Base-by-base conservation (phyloP, 2,329 filamentous ascomycete species). In the Xylariaceae sp. region DNA sequence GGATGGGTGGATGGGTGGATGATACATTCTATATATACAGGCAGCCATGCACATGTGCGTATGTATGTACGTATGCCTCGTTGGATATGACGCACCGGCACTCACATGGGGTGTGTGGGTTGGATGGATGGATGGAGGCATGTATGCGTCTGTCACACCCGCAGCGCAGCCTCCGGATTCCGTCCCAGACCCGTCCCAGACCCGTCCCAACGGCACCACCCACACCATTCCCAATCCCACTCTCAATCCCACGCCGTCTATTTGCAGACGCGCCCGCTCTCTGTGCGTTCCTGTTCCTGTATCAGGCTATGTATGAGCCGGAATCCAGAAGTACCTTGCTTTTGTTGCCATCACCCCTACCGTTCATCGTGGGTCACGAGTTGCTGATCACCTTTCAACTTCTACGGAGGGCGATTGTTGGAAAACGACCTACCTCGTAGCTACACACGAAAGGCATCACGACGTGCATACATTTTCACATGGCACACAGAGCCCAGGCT, bases 161-260 rank as follows among this genome's bases (percentile, higher is more conserved):
- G 49, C 54, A 47, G 49, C 36, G 44, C 52, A 59, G 52, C 51
- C 37, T 53, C 56, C 47, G 47, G 22, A 50, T 30, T 10, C 29
- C 29, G 10, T 30, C 50, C 47, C 49, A 57, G n/a, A n/a, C n/a
- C n/a, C n/a, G n/a, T n/a, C n/a, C n/a, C n/a, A n/a, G n/a, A 53
- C 57, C 56, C 57, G 37, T 57, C 48, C 21, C 51, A 41, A 47
- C 21, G 57, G 57, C 55, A 59, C 57, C 55, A 59, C 57, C 56
- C 57, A 59, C 57, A 57, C 51, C 32, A 47, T 29, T 4, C 15
- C 18, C 26, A 37, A 36, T 29, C 18, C 37, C 37, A n/a, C 15
- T 7, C 36, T 21, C 8, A 29, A 43, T 41, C 46, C 34, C 36
- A 26, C 37, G 10, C 46, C 22, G 8, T 40, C 44, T 47, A 15